phyloP scores from a whole-genome alignment of 2,329 filamentous ascomycete genomes.

The Colletotrichum endophyticum region DNA sequence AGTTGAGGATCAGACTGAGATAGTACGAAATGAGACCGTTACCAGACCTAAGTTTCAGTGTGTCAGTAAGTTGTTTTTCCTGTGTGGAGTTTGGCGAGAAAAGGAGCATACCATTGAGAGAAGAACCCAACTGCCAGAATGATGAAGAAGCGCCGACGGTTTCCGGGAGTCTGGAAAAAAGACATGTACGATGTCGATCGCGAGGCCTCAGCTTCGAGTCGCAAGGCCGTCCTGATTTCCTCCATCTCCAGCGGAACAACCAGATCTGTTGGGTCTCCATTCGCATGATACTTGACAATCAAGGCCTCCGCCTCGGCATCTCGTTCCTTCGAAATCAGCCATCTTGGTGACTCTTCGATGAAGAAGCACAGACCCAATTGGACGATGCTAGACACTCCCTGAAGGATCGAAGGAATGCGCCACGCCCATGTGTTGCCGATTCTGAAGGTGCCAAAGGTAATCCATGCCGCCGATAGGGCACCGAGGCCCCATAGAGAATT shows the following conservation, averaged over 20 bases:
- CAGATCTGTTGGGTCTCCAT: constrained; percentile 51
- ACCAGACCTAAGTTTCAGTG: constrained; percentile 32
- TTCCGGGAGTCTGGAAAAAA: constrained; percentile 24
- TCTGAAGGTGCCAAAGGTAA: constrained; percentile 19
- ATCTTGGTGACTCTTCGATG: constrained; percentile 37
- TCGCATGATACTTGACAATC: constrained; percentile 50
- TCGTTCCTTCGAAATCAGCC: constrained; percentile 33
- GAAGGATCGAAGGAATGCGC: constrained; percentile 12
- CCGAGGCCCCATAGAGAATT: constrained; percentile 18
- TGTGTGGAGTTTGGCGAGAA: background rate
- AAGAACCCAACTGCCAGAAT: constrained; percentile 53
- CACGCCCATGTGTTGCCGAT: constrained; percentile 15
- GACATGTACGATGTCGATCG: constrained; percentile 22
- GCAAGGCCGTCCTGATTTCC: constrained; percentile 18
- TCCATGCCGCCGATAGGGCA: constrained; percentile 23
- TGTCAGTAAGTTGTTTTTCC: constrained; percentile 18
- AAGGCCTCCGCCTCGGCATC: constrained; percentile 34
- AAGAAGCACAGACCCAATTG: constrained; percentile 14
- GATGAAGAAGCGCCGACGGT: constrained; percentile 48
- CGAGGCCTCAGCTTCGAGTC: constrained; percentile 15
- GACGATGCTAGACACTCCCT: constrained; percentile 2
- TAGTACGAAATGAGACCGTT: constrained; percentile 42
- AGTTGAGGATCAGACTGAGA: constrained; percentile 37
- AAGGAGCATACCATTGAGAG: constrained; percentile 28
- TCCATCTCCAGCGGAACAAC: constrained; percentile 46